Evolutionary conservation across 2,329 filamentous ascomycete species (phyloP).

Genomic region (Amylocarpus encephaloides): DNA sequence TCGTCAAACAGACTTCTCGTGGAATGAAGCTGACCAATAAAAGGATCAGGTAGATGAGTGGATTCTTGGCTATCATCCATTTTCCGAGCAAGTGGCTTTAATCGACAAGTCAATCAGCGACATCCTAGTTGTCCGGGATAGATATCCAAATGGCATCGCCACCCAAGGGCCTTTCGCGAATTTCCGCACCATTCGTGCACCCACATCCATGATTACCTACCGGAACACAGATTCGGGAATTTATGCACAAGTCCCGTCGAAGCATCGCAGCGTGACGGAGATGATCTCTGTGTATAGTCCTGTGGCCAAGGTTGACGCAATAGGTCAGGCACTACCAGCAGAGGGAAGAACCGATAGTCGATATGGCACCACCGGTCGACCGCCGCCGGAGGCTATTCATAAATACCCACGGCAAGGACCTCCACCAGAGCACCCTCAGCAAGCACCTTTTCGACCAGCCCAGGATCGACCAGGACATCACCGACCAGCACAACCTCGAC

Average conservation of each 20-base stretch:
- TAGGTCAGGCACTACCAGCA: conserved; percentile 3
- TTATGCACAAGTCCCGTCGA: conserved; percentile 13
- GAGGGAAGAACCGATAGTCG: conserved; percentile 3
- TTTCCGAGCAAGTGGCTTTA: conserved; percentile 16
- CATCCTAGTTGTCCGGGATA: conserved; percentile 7
- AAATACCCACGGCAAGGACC: too few relatives aligned
- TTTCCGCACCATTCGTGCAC: conserved; percentile 1
- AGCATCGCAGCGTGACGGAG: conserved; percentile 2
- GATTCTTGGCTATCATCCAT: conserved; percentile 9
- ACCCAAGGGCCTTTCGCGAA: conserved; percentile 4
- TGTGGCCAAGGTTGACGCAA: conserved; percentile 4
- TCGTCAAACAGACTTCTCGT: conserved; percentile 1
- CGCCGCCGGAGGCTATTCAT: background rate
- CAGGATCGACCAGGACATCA: background rate
- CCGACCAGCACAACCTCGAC: background rate
- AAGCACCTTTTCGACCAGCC: background rate
- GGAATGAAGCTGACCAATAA: conserved; percentile 1
- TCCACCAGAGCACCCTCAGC: background rate
- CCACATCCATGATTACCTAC: background rate
- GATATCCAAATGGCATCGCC: background rate
- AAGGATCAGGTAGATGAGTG: conserved; percentile 23
- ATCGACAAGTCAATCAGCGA: conserved; percentile 21
- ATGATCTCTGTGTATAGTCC: conserved; percentile 8
- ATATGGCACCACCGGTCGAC: conserved; percentile 8
- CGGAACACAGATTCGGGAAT: background rate